Evolutionary conservation across 345 rosid species (phyloP), one percentile per base, ranked within the genome.

Genomic region (Eucalyptus polybractea): DNA sequence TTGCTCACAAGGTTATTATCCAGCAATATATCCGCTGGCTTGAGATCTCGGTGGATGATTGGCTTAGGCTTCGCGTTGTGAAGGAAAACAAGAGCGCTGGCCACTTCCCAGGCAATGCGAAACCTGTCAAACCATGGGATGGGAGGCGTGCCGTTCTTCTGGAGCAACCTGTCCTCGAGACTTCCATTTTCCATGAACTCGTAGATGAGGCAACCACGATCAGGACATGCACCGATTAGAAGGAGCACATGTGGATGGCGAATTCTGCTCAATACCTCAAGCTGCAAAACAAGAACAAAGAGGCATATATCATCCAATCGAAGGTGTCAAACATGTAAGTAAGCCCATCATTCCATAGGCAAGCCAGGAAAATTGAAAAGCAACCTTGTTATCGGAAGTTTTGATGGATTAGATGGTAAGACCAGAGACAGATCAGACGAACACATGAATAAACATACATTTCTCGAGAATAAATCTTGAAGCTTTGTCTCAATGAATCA

Each of bases 161-260:
- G 91, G 86, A 92, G 91, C 50, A 97, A 88, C 58, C 98, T 92
- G 2, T 97, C 98, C 86, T 95, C 97, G 88, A 97, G 90, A 95
- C 96, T 97, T 76, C 99, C 99, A 56, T 94, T 96, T 91, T 95
- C 95, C 99, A 97, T 95, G 89, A 93, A 95, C 93, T 96, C 98
- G 9, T 97, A 97, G 88, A 95, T 95, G 85, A 97, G 92, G 87
- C 97, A 96, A 27, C 97, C 96, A 1, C 47, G 96, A 49, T 95
- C 96, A 6, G 94, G 93, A 88, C 98, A 96, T 45, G 99, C 99
- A 80, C 99, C 99, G 37, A 97, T 92, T 88, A 97, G 99, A 54
- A 96, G 96, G 87, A 97, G 96, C 93, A 97, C 91, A 94, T 97
- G 96, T 1, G 99, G 99, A 67, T 97, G 99, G 15, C 93, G 95